These are phyloP conservation scores for Xanthoconium stramineum DNA, from an alignment of 768 basidiomycete species.

Conservation along the genomic window DNA sequence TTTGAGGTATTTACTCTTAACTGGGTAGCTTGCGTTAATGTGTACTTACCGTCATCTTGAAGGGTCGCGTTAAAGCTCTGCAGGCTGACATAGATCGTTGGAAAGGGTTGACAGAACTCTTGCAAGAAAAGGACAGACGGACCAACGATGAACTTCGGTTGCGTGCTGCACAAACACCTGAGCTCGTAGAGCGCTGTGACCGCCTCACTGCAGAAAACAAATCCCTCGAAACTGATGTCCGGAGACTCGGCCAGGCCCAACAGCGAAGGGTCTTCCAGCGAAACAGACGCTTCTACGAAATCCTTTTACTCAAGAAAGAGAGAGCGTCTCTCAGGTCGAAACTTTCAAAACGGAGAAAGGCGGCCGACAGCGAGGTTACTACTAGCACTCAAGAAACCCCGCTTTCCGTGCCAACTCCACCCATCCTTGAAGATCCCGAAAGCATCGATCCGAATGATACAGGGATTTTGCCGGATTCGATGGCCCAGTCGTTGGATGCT, in stretches of 20 bases:
- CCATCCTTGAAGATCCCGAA: conserved; percentile 3
- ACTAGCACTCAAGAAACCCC: conserved; percentile 10
- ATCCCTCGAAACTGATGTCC: conserved; percentile 18
- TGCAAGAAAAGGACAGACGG: conserved; percentile 53
- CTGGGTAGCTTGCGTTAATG: no score
- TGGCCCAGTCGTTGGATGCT: not conserved
- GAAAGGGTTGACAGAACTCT: conserved; percentile 45
- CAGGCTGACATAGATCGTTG: conserved; percentile 47
- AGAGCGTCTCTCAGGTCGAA: conserved; percentile 18
- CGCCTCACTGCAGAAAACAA: conserved; percentile 30
- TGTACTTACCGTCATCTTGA: conserved; percentile 1
- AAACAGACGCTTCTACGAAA: conserved; percentile 14
- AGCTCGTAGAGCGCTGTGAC: conserved; percentile 39
- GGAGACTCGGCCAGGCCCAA: conserved; percentile 17
- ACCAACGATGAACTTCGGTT: conserved; percentile 60
- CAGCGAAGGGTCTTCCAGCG: conserved; percentile 15
- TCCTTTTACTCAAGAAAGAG: conserved; percentile 23
- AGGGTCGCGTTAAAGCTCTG: conserved; percentile 41
- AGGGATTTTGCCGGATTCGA: conserved; percentile 4
- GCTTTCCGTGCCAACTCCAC: not conserved
- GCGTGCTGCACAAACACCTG: conserved; percentile 57
- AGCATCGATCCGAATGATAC: conserved; percentile 21
- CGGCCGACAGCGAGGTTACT: not conserved
- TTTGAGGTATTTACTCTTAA: conserved; percentile 35
- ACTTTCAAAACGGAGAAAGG: conserved; percentile 2